Percentiles rank a stretch among this genome's conserved stretches.
Evolutionary conservation across 352 stramenopile genomes (phyloP).

Genomic region (Globisporangium ultimum): DNA sequence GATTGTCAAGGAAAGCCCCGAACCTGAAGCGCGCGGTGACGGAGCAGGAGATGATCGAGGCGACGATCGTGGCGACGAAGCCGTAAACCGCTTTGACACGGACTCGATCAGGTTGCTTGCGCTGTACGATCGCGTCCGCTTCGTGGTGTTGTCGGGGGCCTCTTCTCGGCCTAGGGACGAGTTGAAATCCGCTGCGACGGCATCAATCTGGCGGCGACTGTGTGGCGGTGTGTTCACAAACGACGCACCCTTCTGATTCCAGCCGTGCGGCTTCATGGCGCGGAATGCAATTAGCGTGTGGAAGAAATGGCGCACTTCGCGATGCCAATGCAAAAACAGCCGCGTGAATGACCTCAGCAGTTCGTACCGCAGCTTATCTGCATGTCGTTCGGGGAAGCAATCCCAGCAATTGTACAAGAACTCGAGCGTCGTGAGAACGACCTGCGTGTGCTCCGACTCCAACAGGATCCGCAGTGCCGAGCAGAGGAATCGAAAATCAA

Average conservation of each 20-base stretch:
- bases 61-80: slow-evolving; percentile 64
- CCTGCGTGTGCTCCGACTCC: slow-evolving; percentile 82
- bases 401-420: slow-evolving; percentile 91
- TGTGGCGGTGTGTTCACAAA: slow-evolving; percentile 88
- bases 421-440: slow-evolving; percentile 83
- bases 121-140: slow-evolving; percentile 75
- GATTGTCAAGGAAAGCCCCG: slow-evolving; percentile 64
- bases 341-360: slow-evolving; percentile 74
- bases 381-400: slow-evolving; percentile 85
- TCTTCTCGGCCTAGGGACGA: slow-evolving; percentile 74
- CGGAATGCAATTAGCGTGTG: slow-evolving; percentile 84
- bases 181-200: slow-evolving; percentile 85
- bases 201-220: slow-evolving; percentile 84
- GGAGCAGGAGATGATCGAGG: slow-evolving; percentile 55
- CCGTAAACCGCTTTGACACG: slow-evolving; percentile 74
- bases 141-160: slow-evolving; percentile 29
- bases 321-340: slow-evolving; percentile 85
- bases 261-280: slow-evolving; percentile 83
- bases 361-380: slow-evolving; percentile 83
- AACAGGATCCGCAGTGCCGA: slow-evolving; percentile 77
- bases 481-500: slow-evolving; percentile 86
- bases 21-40: slow-evolving; percentile 41
- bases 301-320: slow-evolving; percentile 85
- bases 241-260: slow-evolving; percentile 79
- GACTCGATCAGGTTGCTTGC: slow-evolving; percentile 83